These are phyloP conservation scores for Zanthoxylum bungeanum DNA, from an alignment of 345 rosid species.

Conservation along the genomic window DNA sequence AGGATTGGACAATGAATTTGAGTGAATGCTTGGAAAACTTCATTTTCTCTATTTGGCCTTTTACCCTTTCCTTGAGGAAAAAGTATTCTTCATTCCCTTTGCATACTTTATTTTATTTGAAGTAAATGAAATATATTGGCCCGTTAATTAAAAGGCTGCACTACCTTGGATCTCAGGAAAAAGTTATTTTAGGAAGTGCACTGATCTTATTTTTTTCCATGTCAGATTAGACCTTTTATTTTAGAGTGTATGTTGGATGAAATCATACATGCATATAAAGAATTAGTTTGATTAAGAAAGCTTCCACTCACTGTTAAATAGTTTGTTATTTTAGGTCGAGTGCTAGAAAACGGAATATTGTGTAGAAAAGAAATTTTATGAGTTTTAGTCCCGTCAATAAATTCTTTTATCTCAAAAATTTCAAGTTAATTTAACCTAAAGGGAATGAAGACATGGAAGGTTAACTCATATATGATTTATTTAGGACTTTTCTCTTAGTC, in stretches of 20 bases:
- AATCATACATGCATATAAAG: not conserved
- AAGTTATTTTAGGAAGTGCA: not conserved
- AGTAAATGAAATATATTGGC: not conserved
- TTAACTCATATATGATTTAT: not conserved
- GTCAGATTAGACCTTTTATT: not conserved
- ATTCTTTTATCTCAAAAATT: not conserved
- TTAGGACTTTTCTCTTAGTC: not conserved
- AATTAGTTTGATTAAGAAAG: not conserved
- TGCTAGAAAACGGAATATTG: too few relatives aligned
- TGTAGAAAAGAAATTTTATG: too few relatives aligned
- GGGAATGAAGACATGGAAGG: not conserved
- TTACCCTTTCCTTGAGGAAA: not conserved
- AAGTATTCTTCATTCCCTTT: not conserved
- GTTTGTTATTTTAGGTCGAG: not conserved
- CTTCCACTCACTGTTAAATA: not conserved
- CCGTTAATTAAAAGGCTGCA: not conserved
- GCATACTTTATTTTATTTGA: not conserved
- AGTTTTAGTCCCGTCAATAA: not conserved
- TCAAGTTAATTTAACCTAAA: conserved; percentile 5
- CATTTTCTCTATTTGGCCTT: too few relatives aligned
- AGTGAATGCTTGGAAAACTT: too few relatives aligned
- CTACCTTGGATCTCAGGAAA: not conserved
- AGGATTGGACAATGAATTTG: too few relatives aligned
- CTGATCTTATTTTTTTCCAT: not conserved
- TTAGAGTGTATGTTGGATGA: not conserved